Evolutionary conservation across 2,329 filamentous ascomycete genomes (phyloP), one percentile per base, ranked within the genome.

Genomic region (Aspergillus sojae): DNA sequence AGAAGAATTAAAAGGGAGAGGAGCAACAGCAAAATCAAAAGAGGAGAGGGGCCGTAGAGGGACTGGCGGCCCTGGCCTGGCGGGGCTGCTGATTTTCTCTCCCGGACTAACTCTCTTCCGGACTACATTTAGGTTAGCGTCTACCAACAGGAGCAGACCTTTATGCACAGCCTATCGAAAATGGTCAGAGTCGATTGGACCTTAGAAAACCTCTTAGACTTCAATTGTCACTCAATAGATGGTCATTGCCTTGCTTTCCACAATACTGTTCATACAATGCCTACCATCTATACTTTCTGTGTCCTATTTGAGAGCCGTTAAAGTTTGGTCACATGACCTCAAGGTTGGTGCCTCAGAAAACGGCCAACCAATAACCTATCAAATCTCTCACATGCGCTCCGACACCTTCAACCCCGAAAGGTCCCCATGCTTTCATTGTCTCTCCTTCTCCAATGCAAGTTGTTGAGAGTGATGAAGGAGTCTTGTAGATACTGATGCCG

Each of bases 1-100:
- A 65, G 53, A 57, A 58, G 62, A 63, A 46, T 30, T 46, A 57
- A 62, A 45, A 57, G 57, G 48, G 48, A 67, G 57, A 56, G 63
- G 53, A 62, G 57, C 52, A 57, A 65, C 54, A 57, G 53, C 46
- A 50, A 60, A 53, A 50, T 14, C 55, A 58, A 19, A 41, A 14
- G 55, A 62, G 48, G 61, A 61, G 61, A 65, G 63, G 58, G 62
- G 62, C 58, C 46, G 56, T 26, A 19, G 23, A 34, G 30, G 52
- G 28, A 30, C 34, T 55, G 16, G 45, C 10, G 28, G 9, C 23
- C 28, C 26, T 54, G 50, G 6, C n/a, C 26, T 23, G 36, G 63
- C 61, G 65, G 56, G 61, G 59, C 61, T 60, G 60, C 26, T 23
- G 52, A 55, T 55, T 55, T 55, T 55, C 34, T 55, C 32, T 11